Evolutionary conservation across 2,329 filamentous ascomycete species (phyloP).

Genomic region (Mycosphaerella sp.): DNA sequence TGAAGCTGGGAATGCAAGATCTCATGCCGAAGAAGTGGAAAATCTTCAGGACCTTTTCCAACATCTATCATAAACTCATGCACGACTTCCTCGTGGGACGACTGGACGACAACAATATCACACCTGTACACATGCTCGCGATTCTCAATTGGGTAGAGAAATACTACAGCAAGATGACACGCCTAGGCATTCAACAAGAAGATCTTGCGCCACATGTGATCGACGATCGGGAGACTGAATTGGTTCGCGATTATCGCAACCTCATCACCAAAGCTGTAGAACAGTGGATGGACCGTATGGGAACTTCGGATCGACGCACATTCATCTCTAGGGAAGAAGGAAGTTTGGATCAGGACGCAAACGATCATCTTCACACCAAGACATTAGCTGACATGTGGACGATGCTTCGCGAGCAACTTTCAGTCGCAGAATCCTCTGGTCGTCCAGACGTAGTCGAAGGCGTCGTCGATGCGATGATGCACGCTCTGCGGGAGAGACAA

Average conservation of each 20-base stretch:
- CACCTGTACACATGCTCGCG: constrained; percentile 77
- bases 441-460: constrained; percentile 89
- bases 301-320: constrained; percentile 69
- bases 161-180: constrained; percentile 93
- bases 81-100: constrained; percentile 82
- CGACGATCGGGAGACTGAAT: constrained; percentile 80
- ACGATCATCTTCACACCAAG: constrained; percentile 85
- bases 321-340: constrained; percentile 73
- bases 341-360: constrained; percentile 78
- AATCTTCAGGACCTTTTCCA: constrained; percentile 81
- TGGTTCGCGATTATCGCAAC: constrained; percentile 88
- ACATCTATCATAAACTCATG: constrained; percentile 91
- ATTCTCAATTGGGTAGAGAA: constrained; percentile 94
- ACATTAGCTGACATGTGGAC: constrained; percentile 94
- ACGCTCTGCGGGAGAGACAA: constrained; percentile 75
- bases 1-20: constrained; percentile 83
- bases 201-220: constrained; percentile 81
- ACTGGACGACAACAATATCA: constrained; percentile 78
- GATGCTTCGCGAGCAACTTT: constrained; percentile 89
- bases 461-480: constrained; percentile 93
- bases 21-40: constrained; percentile 97
- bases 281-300: constrained; percentile 96
- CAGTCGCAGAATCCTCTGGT: constrained; percentile 75
- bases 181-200: constrained; percentile 68
- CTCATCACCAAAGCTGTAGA: constrained; percentile 94